Evolutionary conservation across 23 red algal species (phyloP), one percentile per base, ranked within the genome.

Genomic region (Rhodosorus marinus): DNA sequence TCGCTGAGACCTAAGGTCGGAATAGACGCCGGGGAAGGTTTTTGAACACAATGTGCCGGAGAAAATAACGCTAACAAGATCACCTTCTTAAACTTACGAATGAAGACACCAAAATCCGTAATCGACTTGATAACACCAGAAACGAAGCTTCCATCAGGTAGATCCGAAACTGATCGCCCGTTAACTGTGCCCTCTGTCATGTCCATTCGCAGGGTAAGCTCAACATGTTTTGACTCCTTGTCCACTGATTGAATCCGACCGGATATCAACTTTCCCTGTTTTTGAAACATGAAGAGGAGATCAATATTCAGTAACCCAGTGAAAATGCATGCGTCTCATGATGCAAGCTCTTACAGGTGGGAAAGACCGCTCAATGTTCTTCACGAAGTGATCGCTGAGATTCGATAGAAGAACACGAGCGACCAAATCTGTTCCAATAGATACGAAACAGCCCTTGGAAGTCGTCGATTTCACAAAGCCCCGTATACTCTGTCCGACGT

Each of bases 371-470:
- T 77, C 58, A 0, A 66, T 49, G 50, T 90, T 54, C 1, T 30
- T 29, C 31, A 77, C 33, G 59, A 70, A 90, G 1, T 64, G 66
- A 62, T 90, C 82, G 29, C 65, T 64, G 22, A 90, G 51, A 42
- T 90, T 68, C 41, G 54, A 53, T 20, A 90, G 54, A 8, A 70
- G 52, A 31, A 78, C 55, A 25, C 68, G 72, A 27, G 64, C 82
- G 9, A 41, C 41, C 30, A 77, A 35, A 21, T 34, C 26, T 14
- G 47, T 47, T 24, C 58, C 49, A 33, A 90, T 57, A 25, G 52
- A 57, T 54, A 90, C 63, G 49, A 90, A 90, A 30, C 82, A 90
- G 31, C 82, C 82, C 7, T 59, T 75, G 24, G 66, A 62, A 35
- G 43, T 57, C 35, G 69, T 68, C 28, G 59, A 58, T 47, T 49